These are phyloP conservation scores for Candida peoriensis DNA, from an alignment of 805 yeast species.

Conservation along the genomic window DNA sequence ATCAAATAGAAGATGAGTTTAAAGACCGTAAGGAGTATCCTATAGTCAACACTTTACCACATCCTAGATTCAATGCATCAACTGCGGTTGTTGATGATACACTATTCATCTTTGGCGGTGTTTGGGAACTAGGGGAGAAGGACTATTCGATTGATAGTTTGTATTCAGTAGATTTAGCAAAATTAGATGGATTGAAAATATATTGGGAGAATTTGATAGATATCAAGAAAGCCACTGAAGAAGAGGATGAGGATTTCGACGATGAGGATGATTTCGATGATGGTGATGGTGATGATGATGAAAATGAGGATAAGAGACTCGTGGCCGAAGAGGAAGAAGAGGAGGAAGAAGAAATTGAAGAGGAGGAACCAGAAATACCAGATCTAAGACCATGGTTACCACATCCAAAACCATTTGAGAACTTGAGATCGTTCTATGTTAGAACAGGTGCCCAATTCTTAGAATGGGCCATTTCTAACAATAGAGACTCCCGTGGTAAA, in stretches of 20 bases:
- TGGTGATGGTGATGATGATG: slow-evolving; percentile 53
- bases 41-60: slow-evolving; percentile 64
- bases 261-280: slow-evolving; percentile 67
- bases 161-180: slow-evolving; percentile 80
- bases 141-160: slow-evolving; percentile 83
- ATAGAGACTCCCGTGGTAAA: slow-evolving; percentile 83
- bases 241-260: slow-evolving; percentile 60
- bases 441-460: slow-evolving; percentile 84
- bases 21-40: slow-evolving; percentile 27
- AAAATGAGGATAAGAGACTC: slow-evolving; percentile 32
- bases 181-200: slow-evolving; percentile 80
- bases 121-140: slow-evolving; percentile 82
- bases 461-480: slow-evolving; percentile 89
- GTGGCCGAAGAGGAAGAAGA: slow-evolving; percentile 48
- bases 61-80: slow-evolving; percentile 81
- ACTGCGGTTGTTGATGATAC: slow-evolving; percentile 82
- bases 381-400: slow-evolving; percentile 97
- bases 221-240: slow-evolving; percentile 44
- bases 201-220: slow-evolving; percentile 81
- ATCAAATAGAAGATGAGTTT: slow-evolving; percentile 8
- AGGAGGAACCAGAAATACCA: slow-evolving; percentile 65
- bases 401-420: slow-evolving; percentile 92
- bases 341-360: slow-evolving; percentile 61
- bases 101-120: slow-evolving; percentile 83
- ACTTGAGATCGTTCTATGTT: slow-evolving; percentile 74